A percentile compares a stretch with the other conserved stretches of the same genome.
Evolutionary conservation across 192 early-diverging fungal genomes (phyloP).

Genomic region (Umbelopsis vinacea): DNA sequence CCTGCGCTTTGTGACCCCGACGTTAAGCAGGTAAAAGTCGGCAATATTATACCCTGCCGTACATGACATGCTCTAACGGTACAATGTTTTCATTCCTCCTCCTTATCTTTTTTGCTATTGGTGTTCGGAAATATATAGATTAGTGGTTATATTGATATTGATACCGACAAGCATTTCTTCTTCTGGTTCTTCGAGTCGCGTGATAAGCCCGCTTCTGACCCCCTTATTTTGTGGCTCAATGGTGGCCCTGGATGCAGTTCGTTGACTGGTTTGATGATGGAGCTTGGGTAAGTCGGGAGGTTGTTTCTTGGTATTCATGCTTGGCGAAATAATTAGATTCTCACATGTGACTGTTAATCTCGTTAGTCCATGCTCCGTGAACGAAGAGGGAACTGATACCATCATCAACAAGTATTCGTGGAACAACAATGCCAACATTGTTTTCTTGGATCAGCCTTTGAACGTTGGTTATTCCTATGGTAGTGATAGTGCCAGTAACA

Average conservation of each 20-base stretch:
- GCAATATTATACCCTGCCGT: too few relatives aligned
- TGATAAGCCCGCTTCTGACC: slow-evolving; percentile 71
- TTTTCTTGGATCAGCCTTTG: slow-evolving; percentile 88
- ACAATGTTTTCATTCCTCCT: too few relatives aligned
- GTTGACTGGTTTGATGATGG: slow-evolving; percentile 47
- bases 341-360: neutral
- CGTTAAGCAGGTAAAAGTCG: slow-evolving; percentile 79
- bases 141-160: slow-evolving; percentile 77
- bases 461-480: slow-evolving; percentile 96
- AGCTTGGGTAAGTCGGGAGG: slow-evolving; percentile 37
- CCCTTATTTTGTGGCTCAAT: slow-evolving; percentile 46
- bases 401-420: slow-evolving; percentile 80
- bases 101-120: neutral
- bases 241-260: slow-evolving; percentile 50
- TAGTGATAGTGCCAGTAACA: slow-evolving; percentile 68
- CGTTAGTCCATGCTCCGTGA: slow-evolving; percentile 82
- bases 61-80: too few relatives aligned
- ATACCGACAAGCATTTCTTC: slow-evolving; percentile 82
- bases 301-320: neutral
- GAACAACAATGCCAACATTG: slow-evolving; percentile 90
- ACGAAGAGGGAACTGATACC: slow-evolving; percentile 75
- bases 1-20: slow-evolving; percentile 83
- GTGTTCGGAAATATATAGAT: slow-evolving; percentile 47
- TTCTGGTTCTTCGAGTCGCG: slow-evolving; percentile 99
- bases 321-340: neutral